These are phyloP conservation scores for Dichotomopilus funicola DNA, from an alignment of 2,329 filamentous ascomycete species.

Conservation along the genomic window DNA sequence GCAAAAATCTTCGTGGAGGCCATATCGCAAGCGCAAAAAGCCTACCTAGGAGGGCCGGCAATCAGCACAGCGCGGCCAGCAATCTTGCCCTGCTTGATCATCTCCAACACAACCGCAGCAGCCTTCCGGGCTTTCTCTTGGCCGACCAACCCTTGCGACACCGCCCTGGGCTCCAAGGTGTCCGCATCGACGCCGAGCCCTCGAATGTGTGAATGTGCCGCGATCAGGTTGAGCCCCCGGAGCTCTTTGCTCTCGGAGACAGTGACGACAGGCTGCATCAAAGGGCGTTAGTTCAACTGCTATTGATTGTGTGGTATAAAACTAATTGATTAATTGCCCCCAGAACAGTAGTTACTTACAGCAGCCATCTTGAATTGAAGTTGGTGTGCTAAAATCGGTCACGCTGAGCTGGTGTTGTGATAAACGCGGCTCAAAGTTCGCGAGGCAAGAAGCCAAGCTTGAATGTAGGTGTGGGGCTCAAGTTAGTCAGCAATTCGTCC, in stretches of 20 bases:
- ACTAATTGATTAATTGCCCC: neutral
- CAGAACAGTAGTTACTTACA: slow-evolving; percentile 33
- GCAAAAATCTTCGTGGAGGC: neutral
- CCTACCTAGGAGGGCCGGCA: slow-evolving; percentile 76
- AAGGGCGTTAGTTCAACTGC: slow-evolving; percentile 3
- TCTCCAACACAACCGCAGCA: slow-evolving; percentile 91
- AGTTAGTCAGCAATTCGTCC: too few relatives aligned
- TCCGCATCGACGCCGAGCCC: slow-evolving; percentile 90
- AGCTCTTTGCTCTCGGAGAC: slow-evolving; percentile 95
- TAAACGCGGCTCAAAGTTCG: neutral
- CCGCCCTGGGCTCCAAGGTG: slow-evolving; percentile 75
- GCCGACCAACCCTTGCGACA: slow-evolving; percentile 89
- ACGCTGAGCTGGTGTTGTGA: slow-evolving; percentile 1
- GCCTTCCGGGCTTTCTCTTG: slow-evolving; percentile 96
- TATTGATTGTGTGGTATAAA: too few relatives aligned
- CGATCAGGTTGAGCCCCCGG: slow-evolving; percentile 92
- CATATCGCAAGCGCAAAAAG: neutral
- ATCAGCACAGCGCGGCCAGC: slow-evolving; percentile 91
- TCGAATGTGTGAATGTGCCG: slow-evolving; percentile 95
- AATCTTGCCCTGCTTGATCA: slow-evolving; percentile 99
- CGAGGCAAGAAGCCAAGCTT: neutral
- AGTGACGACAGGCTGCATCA: slow-evolving; percentile 56
- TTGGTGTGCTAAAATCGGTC: slow-evolving; percentile 9
- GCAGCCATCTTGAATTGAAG: slow-evolving; percentile 42
- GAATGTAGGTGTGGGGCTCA: too few relatives aligned